Evolutionary conservation across 2,329 filamentous ascomycete genomes (phyloP).

Genomic region (Nemania abortiva): DNA sequence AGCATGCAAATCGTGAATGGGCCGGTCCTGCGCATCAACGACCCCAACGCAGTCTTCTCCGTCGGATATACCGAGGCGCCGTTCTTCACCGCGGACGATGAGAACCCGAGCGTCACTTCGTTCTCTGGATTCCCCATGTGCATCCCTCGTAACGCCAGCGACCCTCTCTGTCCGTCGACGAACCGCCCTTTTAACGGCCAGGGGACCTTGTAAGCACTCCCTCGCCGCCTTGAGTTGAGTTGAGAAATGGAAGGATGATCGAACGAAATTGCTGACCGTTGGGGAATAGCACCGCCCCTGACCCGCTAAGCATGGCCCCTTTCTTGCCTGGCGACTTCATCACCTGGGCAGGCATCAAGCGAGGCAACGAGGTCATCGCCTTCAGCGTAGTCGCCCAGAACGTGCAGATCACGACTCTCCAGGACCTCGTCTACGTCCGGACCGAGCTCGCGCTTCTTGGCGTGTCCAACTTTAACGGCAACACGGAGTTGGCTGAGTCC

Average conservation of each 20-base stretch:
- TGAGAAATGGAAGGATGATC: neutral
- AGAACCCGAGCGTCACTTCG: conserved; percentile 60
- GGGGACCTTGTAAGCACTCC: conserved; percentile 50
- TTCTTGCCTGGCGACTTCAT: conserved; percentile 55
- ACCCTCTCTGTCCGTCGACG: conserved; percentile 52
- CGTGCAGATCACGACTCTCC: conserved; percentile 52
- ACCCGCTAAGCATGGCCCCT: conserved; percentile 54
- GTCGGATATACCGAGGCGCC: conserved; percentile 54
- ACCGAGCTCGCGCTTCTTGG: conserved; percentile 54
- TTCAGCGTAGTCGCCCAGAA: conserved; percentile 55
- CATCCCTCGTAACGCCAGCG: conserved; percentile 57
- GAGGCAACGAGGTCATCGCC: conserved; percentile 51
- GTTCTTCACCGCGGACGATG: conserved; percentile 62
- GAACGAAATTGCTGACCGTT: conserved; percentile 4
- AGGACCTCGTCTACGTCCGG: conserved; percentile 52
- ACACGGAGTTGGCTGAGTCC: conserved; percentile 54
- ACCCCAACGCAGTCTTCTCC: conserved; percentile 60
- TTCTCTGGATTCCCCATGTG: conserved; percentile 67
- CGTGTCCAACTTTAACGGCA: conserved; percentile 52
- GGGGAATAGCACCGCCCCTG: conserved; percentile 49
- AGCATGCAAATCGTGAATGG: conserved; percentile 53
- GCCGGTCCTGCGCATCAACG: conserved; percentile 55
- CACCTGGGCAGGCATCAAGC: conserved; percentile 51
- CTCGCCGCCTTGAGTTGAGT: neutral
- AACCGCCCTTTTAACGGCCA: conserved; percentile 53